Base-by-base conservation (phyloP, 371 early-diverging fungal species). In the Cokeromyces recurvatus region DNA sequence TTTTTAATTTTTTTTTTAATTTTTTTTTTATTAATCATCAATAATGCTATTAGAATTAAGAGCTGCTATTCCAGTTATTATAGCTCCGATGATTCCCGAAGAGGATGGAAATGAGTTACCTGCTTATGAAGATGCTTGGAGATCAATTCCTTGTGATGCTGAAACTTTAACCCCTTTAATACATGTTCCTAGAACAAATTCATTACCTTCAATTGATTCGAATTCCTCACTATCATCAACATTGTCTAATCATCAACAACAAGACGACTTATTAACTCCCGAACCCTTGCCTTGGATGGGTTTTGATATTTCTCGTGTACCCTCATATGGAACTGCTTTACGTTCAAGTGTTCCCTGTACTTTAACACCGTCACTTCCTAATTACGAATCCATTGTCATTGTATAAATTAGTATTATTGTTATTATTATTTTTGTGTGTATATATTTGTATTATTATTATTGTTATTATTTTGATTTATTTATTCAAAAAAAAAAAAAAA, bases 71-170 rank as follows among this genome's bases (percentile, higher is more conserved):
- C 71, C 71, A 14, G 48, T 71, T 6, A 46, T 62, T 4, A 53
- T 71, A 17, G 38, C 57, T 38, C 52, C 64, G 3, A 49, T 59
- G 32, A 32, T 47, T 19, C 53, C 53, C 24, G 43, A 50, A 32
- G 56, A 65, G 8, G 56, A 57, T 24, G 36, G 31, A 14, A 40
- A 43, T 16, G 9, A 31, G 2, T 46, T 74, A 24, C 70, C 74
- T 20, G 62, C 70, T 19, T 74, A 74, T 51, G 66, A 70, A 54
- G 66, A 65, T 20, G 62, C 65, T 17, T 63, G 66, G 60, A 49
- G 50, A 40, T 55, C 69, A 1, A 35, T 61, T 23, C 68, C 68
- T 5, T 72, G 67, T 40, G 48, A 56, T 21, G 46, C 62, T 6
- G 55, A 23, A 21, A 44, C 21, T 34, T 35, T 44, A n/a, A 39